Evolutionary conservation across 2,329 filamentous ascomycete species (phyloP), one percentile per base, ranked within the genome.

Genomic region (Xenoacremonium recifei): DNA sequence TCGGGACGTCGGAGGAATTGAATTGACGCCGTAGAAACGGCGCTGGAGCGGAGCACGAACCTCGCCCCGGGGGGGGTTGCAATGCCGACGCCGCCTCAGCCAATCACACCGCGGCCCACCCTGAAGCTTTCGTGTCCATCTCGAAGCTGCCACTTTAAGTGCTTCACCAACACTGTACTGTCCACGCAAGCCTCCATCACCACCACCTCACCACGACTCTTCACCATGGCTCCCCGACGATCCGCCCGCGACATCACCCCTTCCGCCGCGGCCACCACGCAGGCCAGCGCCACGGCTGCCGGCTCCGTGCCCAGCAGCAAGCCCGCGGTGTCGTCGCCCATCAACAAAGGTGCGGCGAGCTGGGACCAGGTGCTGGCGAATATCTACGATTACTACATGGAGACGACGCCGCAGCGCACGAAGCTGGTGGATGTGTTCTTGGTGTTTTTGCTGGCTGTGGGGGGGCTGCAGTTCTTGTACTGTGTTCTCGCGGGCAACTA

Each of bases 401-500:
- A 85, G 54, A 77, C 82, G 55, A 99, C 93, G 33, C 84, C 92
- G 35, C 91, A 96, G 76, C 83, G 92, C 49, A 92, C 86, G 35
- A 93, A 95, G 78, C 79, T 99, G 48, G 79, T 97, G 49, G 93
- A 99, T 66, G 79, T 80, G 25, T 99, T 99, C 67, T 84, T 99
- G 80, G 80, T 69, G 4, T 99, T 96, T 66, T 72, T 99, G 45
- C 82, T 93, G 17, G 75, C 84, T 2, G 88, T 95, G 4, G 93
- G 90, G 37, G 89, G 73, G n/a, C 66, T 97, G 58, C 93, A 99
- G 69, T 97, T 99, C 67, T 65, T 87, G 46, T 99, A 99, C 70
- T 96, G 92, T 65, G 75, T 96, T 42, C 61, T 97, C 55, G 89
- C 83, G 40, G 93, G 93, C 53, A 97, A 96, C 70, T 99, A 92